Percentiles rank a stretch among this genome's conserved stretches.
Evolutionary conservation across 2,329 filamentous ascomycete genomes (phyloP).

Genomic region (Cladophialophora chaetospira): DNA sequence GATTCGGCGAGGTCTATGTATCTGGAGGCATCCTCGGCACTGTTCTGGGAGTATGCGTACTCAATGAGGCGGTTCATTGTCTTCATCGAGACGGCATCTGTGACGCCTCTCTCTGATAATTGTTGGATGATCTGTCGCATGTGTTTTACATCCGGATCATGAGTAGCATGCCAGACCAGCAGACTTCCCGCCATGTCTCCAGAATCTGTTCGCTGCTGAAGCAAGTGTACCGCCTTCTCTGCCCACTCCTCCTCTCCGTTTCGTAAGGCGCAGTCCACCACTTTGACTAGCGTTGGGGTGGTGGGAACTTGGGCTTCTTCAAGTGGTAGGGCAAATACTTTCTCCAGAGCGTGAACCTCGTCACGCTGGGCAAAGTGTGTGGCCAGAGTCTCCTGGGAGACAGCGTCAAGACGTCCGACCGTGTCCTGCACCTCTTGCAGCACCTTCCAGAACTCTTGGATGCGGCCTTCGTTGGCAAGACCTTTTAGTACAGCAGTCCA

Average conservation of each 20-base stretch:
- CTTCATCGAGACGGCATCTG: constrained; percentile 61
- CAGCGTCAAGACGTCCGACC: constrained; percentile 40
- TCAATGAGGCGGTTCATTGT: constrained; percentile 78
- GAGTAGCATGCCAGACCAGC: constrained; percentile 73
- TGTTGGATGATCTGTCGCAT: constrained; percentile 71
- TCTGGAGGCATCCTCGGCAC: constrained; percentile 72
- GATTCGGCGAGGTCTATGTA: constrained; percentile 69
- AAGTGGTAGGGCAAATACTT: constrained; percentile 66
- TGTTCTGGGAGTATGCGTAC: constrained; percentile 68
- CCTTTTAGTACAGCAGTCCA: constrained; percentile 59
- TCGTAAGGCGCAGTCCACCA: constrained; percentile 64
- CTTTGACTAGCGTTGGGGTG: constrained; percentile 52
- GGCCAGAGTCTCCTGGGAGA: constrained; percentile 56
- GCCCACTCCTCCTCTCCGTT: constrained; percentile 65
- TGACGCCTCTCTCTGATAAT: constrained; percentile 55
- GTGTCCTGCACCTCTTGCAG: constrained; percentile 30
- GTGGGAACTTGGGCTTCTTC: constrained; percentile 45
- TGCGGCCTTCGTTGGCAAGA: constrained; percentile 56
- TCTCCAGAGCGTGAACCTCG: constrained; percentile 62
- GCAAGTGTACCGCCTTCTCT: constrained; percentile 37
- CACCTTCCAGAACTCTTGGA: constrained; percentile 32
- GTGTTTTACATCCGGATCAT: constrained; percentile 71
- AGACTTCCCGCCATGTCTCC: constrained; percentile 57
- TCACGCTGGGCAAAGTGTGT: constrained; percentile 63
- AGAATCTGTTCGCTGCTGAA: constrained; percentile 23